Base-by-base conservation (phyloP, 768 basidiomycete genomes). In the Ramaria sp. region DNA sequence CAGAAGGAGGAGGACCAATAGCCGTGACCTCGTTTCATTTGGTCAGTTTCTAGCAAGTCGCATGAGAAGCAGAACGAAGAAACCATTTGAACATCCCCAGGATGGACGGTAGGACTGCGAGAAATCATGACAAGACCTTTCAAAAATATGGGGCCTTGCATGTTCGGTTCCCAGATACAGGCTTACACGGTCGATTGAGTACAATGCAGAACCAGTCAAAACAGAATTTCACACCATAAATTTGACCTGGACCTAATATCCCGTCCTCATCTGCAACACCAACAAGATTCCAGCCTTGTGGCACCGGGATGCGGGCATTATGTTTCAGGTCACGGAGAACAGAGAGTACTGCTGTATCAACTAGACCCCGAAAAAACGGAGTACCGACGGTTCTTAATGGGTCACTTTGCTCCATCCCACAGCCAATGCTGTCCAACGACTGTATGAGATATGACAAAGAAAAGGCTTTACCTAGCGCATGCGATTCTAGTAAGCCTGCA, bases 231-330 rank as follows among this genome's bases (percentile, higher is more conserved):
- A 46, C 61, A 86, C 88, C 87, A 59, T 81, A 91, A 3, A 91
- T 82, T 60, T 85, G 71, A 1, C 78, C 80, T 59, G 76, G 74
- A 5, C 68, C 66, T 13, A 91, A 53, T 69, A 64, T 1, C 82
- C 82, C n/a, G 67, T 70, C 88, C 68, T 91, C 88, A 62, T 93
- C 91, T 3, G 88, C 85, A 9, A 92, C 78, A 0, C 91, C 91
- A 11, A 91, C 86, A 0, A 93, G 74, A 27, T 82, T 73, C 58
- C 81, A 81, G 59, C 82, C 83, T 0, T 81, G 70, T 0, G 83
- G 83, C 10, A 93, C 76, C 3, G 76, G 80, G 27, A 93, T 86
- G 9, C 88, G 75, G 0, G 90, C 90, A 39, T 75, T 72, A 61
- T 88, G 81, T 62, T 91, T 91, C 63, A 92, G 79, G 42, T 81